These are phyloP conservation scores for Astrothelium macrocarpum DNA, from an alignment of 495 filamentous ascomycete genomes.

Conservation along the genomic window DNA sequence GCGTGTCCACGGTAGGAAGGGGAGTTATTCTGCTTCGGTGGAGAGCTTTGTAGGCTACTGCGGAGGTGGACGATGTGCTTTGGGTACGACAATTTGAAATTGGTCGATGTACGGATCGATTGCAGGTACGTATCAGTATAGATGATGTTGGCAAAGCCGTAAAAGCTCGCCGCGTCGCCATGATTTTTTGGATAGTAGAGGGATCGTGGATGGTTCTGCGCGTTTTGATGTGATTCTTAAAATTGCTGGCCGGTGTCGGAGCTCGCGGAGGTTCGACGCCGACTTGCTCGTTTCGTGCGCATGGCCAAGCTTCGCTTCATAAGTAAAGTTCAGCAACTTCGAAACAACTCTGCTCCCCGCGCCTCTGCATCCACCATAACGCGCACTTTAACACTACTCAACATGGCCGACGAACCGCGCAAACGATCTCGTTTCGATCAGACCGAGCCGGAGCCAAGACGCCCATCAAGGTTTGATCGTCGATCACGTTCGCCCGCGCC, in stretches of 20 bases:
- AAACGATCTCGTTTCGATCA: conserved; percentile 92
- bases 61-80: conserved; percentile 68
- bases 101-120: background rate
- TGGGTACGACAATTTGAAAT: conserved; percentile 5
- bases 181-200: conserved; percentile 9
- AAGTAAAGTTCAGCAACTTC: background rate
- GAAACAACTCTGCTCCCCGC: background rate
- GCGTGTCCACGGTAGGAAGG: conserved; percentile 63
- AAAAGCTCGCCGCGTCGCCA: conserved; percentile 34
- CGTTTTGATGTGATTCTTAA: background rate
- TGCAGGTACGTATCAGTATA: conserved; percentile 1
- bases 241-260: background rate
- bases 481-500: conserved; percentile 73
- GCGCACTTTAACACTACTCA: conserved; percentile 23
- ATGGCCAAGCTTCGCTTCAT: background rate
- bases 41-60: conserved; percentile 93
- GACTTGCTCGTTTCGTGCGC: background rate
- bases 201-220: background rate
- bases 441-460: conserved; percentile 65
- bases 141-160: conserved; percentile 22
- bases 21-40: conserved; percentile 70
- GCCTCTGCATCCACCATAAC: background rate
- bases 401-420: conserved; percentile 71
- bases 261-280: background rate
- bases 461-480: conserved; percentile 68